Base-by-base conservation (phyloP, 257 asterid species). In the Gardenia jasminoides region DNA sequence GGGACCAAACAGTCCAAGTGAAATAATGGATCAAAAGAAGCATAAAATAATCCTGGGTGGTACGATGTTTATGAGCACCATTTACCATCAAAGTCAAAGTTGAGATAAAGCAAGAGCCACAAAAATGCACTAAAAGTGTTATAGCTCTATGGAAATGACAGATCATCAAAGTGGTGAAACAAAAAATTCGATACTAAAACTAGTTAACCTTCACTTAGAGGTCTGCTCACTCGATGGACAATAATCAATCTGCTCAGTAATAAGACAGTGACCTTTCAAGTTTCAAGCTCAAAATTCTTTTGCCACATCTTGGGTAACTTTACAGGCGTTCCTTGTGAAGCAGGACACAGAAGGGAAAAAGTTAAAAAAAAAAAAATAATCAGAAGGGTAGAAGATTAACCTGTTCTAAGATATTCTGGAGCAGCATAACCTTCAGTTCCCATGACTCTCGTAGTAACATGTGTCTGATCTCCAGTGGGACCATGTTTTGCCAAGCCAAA, bases 371-470 rank as follows among this genome's bases (percentile, higher is more conserved):
- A 11, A 58, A 54, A 9, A 39, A 22, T 7, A 64, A 24, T 54
- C 20, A 7, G 6, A 28, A 68, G 70, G 33, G 41, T 17, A 59
- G 43, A 70, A 64, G 19, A 52, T 11, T 11, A 15, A 85, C 88
- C 88, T 80, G 88, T 82, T 74, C 74, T 44, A 59, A 82, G 46
- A 72, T 85, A 85, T 75, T 85, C 86, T 7, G 88, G 88, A 58
- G 82, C 86, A 30, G 86, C 84, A 74, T 85, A 82, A 33, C 88
- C 88, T 80, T 85, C 84, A 7, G 88, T 85, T 20, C 88, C 88
- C 86, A 85, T 80, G 43, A 85, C 84, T 47, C 73, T 71, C 28
- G 88, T 85, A 71, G 76, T 41, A 48, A 85, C 88, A 74, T 85
- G 86, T 33, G 88, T 72, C 46, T 80, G 79, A 80, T 85, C 84